These are phyloP conservation scores for Pichia norvegensis DNA, from an alignment of 1,139 yeast genomes.

Conservation along the genomic window DNA sequence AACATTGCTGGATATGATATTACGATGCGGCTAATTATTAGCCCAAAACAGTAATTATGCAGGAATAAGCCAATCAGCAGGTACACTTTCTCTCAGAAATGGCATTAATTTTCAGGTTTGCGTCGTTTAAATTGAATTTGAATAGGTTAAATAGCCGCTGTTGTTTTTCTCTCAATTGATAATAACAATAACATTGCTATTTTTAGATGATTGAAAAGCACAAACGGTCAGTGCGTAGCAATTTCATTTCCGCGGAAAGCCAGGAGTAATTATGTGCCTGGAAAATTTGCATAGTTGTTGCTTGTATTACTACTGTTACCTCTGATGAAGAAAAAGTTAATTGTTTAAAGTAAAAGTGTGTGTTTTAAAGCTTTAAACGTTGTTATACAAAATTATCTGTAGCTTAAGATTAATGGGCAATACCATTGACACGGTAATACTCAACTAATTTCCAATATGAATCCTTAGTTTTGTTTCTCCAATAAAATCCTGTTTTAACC, in stretches of 20 bases:
- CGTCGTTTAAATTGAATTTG: neutral
- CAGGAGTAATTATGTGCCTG: too few relatives aligned
- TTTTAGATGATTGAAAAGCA: neutral
- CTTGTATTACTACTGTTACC: too few relatives aligned
- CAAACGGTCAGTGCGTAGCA: neutral
- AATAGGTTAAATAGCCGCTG: too few relatives aligned
- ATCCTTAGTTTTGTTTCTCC: constrained; percentile 31
- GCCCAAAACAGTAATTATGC: too few relatives aligned
- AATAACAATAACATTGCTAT: neutral
- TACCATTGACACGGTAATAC: constrained; percentile 15
- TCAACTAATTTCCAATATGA: constrained; percentile 32
- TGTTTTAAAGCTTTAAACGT: too few relatives aligned
- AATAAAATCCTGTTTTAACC: constrained; percentile 31
- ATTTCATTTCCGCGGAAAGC: neutral
- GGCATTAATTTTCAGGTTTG: neutral
- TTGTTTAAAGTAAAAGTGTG: too few relatives aligned
- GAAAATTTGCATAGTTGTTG: too few relatives aligned
- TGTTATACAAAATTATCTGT: too few relatives aligned
- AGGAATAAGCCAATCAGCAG: neutral
- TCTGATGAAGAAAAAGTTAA: too few relatives aligned
- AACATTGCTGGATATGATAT: too few relatives aligned
- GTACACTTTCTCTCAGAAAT: neutral
- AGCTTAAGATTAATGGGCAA: constrained; percentile 5
- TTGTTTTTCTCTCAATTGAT: neutral
- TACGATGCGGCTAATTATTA: too few relatives aligned